These are phyloP conservation scores for Carnegiea gigantea DNA, from an alignment of 179 eudicot species.

Conservation along the genomic window DNA sequence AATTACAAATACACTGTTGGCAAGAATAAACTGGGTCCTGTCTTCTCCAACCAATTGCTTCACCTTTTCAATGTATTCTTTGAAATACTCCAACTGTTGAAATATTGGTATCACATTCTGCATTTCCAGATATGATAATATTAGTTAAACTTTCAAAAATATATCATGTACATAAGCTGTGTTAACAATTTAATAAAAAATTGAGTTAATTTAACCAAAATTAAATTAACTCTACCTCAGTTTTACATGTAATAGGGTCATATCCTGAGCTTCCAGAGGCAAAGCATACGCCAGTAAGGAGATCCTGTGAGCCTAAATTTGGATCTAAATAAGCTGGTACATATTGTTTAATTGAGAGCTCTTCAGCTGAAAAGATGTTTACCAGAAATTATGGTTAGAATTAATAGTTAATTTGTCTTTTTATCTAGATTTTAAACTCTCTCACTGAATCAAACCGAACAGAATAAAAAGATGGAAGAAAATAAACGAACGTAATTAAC, in stretches of 20 bases:
- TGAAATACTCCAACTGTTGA: constrained; percentile 48
- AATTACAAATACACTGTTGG: constrained; percentile 41
- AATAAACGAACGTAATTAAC: no score
- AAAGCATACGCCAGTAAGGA: constrained; percentile 56
- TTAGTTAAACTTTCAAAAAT: no score
- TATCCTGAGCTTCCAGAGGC: constrained; percentile 55
- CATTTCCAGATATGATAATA: background rate
- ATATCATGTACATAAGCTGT: background rate
- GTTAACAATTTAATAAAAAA: background rate
- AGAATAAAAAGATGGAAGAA: no score
- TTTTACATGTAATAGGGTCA: constrained; percentile 37
- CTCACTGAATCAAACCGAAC: no score
- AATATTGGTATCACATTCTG: constrained; percentile 43
- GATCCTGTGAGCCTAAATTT: constrained; percentile 28
- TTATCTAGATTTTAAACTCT: no score
- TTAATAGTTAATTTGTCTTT: no score
- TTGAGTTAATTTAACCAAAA: constrained; percentile 5
- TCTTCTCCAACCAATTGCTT: constrained; percentile 57
- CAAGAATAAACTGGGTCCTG: constrained; percentile 34
- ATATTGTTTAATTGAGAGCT: constrained; percentile 37
- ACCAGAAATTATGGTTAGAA: background rate
- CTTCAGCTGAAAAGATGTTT: constrained; percentile 30
- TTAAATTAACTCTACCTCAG: background rate
- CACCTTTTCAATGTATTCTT: constrained; percentile 53
- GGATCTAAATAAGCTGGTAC: constrained; percentile 48